phyloP scores from a whole-genome alignment of 2,329 filamentous ascomycete genomes.

The Scopulariopsis brevicaulis region DNA sequence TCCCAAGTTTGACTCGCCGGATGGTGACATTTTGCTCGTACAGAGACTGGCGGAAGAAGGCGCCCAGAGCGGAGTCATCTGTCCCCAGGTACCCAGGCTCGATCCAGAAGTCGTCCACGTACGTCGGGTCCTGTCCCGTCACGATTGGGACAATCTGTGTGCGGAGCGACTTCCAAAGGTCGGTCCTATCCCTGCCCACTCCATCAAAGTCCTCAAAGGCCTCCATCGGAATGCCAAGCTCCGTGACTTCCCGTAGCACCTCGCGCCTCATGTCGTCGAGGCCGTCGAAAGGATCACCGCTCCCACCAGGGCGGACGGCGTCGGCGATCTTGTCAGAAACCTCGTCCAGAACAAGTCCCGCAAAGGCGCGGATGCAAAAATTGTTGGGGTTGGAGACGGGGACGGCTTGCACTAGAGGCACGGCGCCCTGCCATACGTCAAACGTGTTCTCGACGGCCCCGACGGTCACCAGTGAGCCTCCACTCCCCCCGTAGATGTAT shows the following conservation, averaged over 20 bases:
- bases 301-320: constrained; percentile 6
- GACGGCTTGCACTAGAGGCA: constrained; percentile 10
- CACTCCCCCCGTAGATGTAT: constrained; percentile 12
- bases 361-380: constrained; percentile 7
- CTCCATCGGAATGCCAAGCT: constrained; percentile 4
- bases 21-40: constrained; percentile 4
- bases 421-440: constrained; percentile 12
- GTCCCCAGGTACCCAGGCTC: constrained; percentile 9
- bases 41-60: constrained; percentile 3
- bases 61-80: constrained; percentile 7
- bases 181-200: background rate
- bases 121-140: constrained; percentile 6
- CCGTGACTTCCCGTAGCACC: constrained; percentile 4
- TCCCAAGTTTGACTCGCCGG: no score
- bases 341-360: constrained; percentile 1
- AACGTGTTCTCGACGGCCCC: constrained; percentile 11
- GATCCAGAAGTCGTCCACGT: constrained; percentile 10
- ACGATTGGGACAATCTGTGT: background rate
- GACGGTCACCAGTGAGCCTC: constrained; percentile 10
- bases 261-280: constrained; percentile 1
- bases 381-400: constrained; percentile 11
- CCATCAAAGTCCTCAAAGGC: constrained; percentile 7
- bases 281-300: constrained; percentile 2
- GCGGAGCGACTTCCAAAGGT: background rate
- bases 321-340: constrained; percentile 1